Evolutionary conservation across 805 yeast species (phyloP).

Genomic region (Nakazawaea laoshanensis): DNA sequence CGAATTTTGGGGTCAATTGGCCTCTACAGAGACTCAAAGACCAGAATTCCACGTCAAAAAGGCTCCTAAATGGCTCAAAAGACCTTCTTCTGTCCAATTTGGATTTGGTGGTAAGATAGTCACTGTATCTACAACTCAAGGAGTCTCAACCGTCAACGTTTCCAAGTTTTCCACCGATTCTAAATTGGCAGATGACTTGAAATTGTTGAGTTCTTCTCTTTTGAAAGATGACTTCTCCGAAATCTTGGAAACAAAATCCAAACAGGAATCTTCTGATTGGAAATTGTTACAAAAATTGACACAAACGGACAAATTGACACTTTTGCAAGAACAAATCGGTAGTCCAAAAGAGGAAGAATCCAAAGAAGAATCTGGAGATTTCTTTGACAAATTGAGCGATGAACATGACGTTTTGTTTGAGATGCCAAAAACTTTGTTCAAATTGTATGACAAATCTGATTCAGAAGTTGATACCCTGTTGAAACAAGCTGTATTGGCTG

Average conservation of each 20-base stretch:
- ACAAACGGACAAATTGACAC: slow-evolving; percentile 37
- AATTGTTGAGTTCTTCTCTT: slow-evolving; percentile 47
- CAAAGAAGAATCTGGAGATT: slow-evolving; percentile 15
- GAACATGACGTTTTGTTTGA: slow-evolving; percentile 14
- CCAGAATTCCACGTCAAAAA: slow-evolving; percentile 66
- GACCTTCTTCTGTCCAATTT: slow-evolving; percentile 69
- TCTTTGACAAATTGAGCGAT: slow-evolving; percentile 19
- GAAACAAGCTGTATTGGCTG: slow-evolving; percentile 44
- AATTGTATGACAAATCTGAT: slow-evolving; percentile 23
- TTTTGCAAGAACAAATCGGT: slow-evolving; percentile 35
- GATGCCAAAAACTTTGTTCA: slow-evolving; percentile 49
- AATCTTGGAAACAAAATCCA: slow-evolving; percentile 45
- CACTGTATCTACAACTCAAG: slow-evolving; percentile 33
- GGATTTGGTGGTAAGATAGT: slow-evolving; percentile 93
- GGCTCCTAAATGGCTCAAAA: slow-evolving; percentile 85
- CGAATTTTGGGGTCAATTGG: slow-evolving; percentile 80
- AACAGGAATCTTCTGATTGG: slow-evolving; percentile 52
- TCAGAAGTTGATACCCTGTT: slow-evolving; percentile 37
- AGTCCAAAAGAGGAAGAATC: slow-evolving; percentile 6
- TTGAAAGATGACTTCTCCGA: slow-evolving; percentile 42
- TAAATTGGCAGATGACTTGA: slow-evolving; percentile 25
- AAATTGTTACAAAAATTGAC: slow-evolving; percentile 44
- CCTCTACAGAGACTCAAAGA: slow-evolving; percentile 59
- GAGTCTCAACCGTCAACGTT: slow-evolving; percentile 31
- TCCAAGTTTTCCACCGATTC: slow-evolving; percentile 32